phyloP scores from a whole-genome alignment of 1,284 basidiomycete genomes.

The Austroboletus rostrupii region DNA sequence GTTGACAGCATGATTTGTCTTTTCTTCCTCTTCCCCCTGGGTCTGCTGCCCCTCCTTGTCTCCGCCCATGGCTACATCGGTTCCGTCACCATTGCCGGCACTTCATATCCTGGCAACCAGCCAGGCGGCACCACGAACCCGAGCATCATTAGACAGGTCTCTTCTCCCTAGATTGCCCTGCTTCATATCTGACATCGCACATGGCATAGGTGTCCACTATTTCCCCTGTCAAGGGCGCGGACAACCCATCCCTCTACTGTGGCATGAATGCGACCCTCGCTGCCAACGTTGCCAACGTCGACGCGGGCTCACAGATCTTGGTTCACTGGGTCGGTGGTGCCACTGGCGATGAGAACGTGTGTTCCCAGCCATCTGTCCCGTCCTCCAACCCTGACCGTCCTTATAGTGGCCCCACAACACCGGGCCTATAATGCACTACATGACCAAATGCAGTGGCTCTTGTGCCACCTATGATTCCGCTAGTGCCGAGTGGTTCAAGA shows the following conservation, averaged over 20 bases:
- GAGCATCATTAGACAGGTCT: conserved; percentile 35
- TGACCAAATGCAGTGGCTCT: conserved; percentile 33
- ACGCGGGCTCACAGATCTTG: conserved; percentile 36
- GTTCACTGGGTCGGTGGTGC: conserved; percentile 34
- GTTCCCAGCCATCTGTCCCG: conserved; percentile 3
- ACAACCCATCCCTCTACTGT: conserved; percentile 38
- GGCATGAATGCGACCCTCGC: conserved; percentile 40
- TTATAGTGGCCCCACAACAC: conserved; percentile 36
- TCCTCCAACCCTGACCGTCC: not conserved
- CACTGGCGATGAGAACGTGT: conserved; percentile 28
- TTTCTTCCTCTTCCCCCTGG: conserved; percentile 11
- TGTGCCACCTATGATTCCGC: conserved; percentile 35
- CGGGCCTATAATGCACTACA: conserved; percentile 39
- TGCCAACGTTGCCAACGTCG: conserved; percentile 33
- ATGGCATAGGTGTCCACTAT: conserved; percentile 27
- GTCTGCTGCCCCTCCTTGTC: conserved; percentile 19
- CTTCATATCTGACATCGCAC: not conserved
- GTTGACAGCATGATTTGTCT: conserved; percentile 21
- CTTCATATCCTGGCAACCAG: conserved; percentile 29
- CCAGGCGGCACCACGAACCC: conserved; percentile 23
- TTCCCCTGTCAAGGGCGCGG: conserved; percentile 40
- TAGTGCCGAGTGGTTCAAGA: conserved; percentile 39
- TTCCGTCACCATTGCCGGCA: conserved; percentile 32
- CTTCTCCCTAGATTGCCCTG: not conserved
- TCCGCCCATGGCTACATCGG: conserved; percentile 32